phyloP scores from a whole-genome alignment of 371 early-diverging fungal species.

The Haplosporangium sp. region DNA sequence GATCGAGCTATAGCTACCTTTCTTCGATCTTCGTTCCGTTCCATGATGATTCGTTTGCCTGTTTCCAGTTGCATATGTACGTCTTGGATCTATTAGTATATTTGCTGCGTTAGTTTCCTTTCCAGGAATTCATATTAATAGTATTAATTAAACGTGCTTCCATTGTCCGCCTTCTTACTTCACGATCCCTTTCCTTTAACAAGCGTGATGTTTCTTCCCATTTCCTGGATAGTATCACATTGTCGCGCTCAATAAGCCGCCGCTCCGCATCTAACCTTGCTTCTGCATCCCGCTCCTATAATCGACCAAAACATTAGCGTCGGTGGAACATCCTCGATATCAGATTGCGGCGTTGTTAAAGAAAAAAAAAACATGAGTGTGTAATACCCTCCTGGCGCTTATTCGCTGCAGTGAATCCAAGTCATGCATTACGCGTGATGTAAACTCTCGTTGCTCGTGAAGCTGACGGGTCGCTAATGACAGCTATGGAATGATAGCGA shows the following conservation, averaged over 20 bases:
- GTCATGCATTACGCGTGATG: conserved; percentile 13
- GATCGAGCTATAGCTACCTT: conserved; percentile 15
- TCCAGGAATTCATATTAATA: too few species aligned
- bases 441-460: conserved; percentile 23
- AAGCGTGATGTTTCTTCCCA: conserved; percentile 21
- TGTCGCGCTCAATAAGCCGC: conserved; percentile 25
- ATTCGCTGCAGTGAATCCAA: conserved; percentile 32
- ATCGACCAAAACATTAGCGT: neutral
- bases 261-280: conserved; percentile 35
- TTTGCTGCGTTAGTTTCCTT: too few species aligned
- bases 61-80: conserved; percentile 30
- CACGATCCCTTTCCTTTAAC: conserved; percentile 32
- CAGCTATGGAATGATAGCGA: conserved; percentile 9
- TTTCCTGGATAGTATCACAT: conserved; percentile 16
- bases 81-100: conserved; percentile 22
- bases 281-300: conserved; percentile 35
- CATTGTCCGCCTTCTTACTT: conserved; percentile 8
- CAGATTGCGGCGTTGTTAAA: neutral
- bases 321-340: neutral
- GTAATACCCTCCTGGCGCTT: conserved; percentile 22
- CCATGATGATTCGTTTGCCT: conserved; percentile 28
- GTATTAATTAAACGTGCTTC: too few species aligned
- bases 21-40: conserved; percentile 33
- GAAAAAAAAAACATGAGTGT: neutral
- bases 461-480: conserved; percentile 26